Evolutionary conservation across 225 moss, liverwort and hornwort species (phyloP).

Genomic region (Takakia lepidozioides): DNA sequence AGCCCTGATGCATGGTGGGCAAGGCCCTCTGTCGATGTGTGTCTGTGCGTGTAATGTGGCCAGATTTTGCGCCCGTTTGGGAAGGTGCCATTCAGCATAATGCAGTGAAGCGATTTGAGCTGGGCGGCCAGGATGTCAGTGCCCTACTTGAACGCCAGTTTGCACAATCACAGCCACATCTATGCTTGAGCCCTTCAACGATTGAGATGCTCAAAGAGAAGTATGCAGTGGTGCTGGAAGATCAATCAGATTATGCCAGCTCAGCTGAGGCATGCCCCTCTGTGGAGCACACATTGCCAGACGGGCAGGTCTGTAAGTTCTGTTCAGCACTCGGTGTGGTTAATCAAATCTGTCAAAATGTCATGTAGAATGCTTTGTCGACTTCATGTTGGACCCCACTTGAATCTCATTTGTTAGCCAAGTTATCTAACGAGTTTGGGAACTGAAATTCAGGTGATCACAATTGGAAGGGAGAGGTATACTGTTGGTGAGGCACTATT

Average conservation of each 20-base stretch:
- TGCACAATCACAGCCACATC: constrained; percentile 42
- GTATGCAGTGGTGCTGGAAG: constrained; percentile 54
- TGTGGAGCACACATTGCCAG: constrained; percentile 87
- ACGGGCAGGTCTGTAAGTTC: constrained; percentile 67
- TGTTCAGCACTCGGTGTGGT: no score
- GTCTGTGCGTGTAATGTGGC: constrained; percentile 65
- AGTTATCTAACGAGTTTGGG: no score
- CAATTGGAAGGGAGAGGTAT: constrained; percentile 79
- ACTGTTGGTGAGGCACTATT: constrained; percentile 80
- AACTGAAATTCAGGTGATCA: constrained; percentile 48
- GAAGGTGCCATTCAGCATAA: constrained; percentile 99
- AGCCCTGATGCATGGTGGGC: constrained; percentile 81
- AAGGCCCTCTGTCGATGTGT: constrained; percentile 64
- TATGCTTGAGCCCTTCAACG: constrained; percentile 49
- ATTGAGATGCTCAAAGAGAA: constrained; percentile 85
- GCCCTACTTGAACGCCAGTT: constrained; percentile 64
- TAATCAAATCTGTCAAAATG: no score
- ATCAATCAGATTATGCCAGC: constrained; percentile 47
- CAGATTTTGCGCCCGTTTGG: constrained; percentile 99
- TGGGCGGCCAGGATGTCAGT: constrained; percentile 87
- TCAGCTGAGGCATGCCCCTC: constrained; percentile 51
- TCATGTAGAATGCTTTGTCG: no score
- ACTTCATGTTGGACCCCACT: no score
- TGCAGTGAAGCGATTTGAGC: constrained; percentile 91
- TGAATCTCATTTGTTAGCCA: no score